These are phyloP conservation scores for Quercus suber DNA, from an alignment of 306 rosid genomes.

Conservation along the genomic window DNA sequence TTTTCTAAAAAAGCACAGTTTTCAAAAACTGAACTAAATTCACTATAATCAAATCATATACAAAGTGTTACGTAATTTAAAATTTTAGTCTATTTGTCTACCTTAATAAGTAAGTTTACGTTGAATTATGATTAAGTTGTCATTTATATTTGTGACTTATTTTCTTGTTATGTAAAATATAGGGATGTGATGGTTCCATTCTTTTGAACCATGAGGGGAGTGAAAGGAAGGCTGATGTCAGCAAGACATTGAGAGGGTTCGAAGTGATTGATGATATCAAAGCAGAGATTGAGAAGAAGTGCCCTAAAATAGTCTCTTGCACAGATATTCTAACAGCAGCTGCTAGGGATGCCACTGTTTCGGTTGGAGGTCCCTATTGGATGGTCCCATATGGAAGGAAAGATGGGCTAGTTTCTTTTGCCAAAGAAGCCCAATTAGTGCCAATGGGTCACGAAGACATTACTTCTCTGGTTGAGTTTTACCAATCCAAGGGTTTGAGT, in stretches of 20 bases:
- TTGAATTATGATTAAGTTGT: neutral
- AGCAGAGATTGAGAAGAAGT: conserved; percentile 57
- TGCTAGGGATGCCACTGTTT: conserved; percentile 76
- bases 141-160: neutral
- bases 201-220: conserved; percentile 69
- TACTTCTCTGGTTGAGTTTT: conserved; percentile 52
- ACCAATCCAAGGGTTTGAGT: no score
- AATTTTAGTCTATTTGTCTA: no score
- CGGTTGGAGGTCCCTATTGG: conserved; percentile 74
- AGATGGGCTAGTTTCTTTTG: conserved; percentile 58
- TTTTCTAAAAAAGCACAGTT: no score
- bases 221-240: conserved; percentile 58
- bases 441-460: conserved; percentile 70
- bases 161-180: neutral
- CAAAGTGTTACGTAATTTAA: no score
- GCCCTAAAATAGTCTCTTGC: conserved; percentile 76
- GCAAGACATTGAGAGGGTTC: conserved; percentile 85
- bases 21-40: no score
- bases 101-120: no score
- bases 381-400: conserved; percentile 65
- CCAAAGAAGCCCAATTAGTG: conserved; percentile 50
- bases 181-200: conserved; percentile 93
- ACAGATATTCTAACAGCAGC: conserved; percentile 70
- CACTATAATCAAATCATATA: no score
- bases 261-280: conserved; percentile 82